A percentile compares a stretch with the other conserved stretches of the same genome.
phyloP scores from a whole-genome alignment of 192 early-diverging fungal species.

The Podochytrium sp. region DNA sequence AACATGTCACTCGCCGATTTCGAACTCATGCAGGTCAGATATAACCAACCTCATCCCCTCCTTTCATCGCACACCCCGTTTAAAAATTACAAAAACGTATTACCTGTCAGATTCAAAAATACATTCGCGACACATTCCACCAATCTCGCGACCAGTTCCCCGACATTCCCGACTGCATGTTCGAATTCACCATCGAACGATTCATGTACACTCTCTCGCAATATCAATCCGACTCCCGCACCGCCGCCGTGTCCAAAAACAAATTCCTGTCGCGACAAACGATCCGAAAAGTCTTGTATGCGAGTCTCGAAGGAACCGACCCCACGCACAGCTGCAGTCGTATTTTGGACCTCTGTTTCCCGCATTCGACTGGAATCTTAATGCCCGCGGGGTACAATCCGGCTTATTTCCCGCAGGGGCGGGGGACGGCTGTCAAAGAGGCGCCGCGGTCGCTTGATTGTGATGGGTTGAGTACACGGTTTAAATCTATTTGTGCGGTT shows the following conservation, averaged over 20 bases:
- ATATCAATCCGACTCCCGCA: not conserved
- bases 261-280: not conserved
- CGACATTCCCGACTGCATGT: conserved; percentile 2
- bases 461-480: not conserved
- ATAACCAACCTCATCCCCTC: too few species aligned
- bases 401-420: not conserved
- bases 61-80: not conserved
- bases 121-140: conserved; percentile 21
- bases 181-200: conserved; percentile 9
- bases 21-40: too few species aligned
- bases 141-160: conserved; percentile 17
- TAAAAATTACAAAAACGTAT: too few species aligned
- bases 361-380: conserved; percentile 12
- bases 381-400: not conserved
- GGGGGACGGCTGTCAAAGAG: too few species aligned
- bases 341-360: conserved; percentile 30
- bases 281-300: conserved; percentile 5
- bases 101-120: not conserved
- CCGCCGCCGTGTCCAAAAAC: not conserved
- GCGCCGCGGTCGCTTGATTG: not conserved
- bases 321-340: conserved; percentile 4
- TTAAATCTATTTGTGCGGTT: not conserved
- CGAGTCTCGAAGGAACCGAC: not conserved
- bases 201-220: not conserved
- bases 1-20: too few species aligned